Base-by-base conservation (phyloP, 495 filamentous ascomycete species). In the Lasiosphaeria ovina region DNA sequence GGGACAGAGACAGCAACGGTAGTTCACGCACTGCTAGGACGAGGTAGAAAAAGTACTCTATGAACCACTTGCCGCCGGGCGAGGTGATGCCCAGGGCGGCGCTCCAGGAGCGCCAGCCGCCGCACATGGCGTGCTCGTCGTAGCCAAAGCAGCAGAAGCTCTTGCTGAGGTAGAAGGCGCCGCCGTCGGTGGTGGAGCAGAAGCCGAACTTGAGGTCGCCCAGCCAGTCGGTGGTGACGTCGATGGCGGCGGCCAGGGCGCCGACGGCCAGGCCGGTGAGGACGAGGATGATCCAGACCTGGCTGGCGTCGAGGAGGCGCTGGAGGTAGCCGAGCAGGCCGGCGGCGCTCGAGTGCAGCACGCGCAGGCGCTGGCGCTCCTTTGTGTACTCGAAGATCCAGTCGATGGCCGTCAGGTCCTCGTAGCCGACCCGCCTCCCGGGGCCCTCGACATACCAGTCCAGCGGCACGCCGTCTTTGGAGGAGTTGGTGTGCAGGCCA, bases 321-420 rank as follows among this genome's bases (percentile, higher is more conserved):
- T 82, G 84, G 35, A 84, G 63, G 69, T 93, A 86, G 32, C 92
- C 92, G 24, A 93, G 61, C 12, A 96, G 57, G 3, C 91, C 89
- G 34, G 85, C 83, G 8, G 88, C 81, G 61, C 79, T 86, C 3
- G 87, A 85, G 54, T 84, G 87, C 9, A 98, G 78, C 14, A 89
- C 78, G 8, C 91, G 82, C 63, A 94, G 83, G 47, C 94, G 84
- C 72, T 96, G 91, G 16, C 94, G 83, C 74, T 98, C 94, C 73
- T 97, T 97, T 32, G 92, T 94, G 71, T 98, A 96, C 74, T 98
- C 94, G 69, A 96, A 98, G 66, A 97, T 98, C 94, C 94, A 98
- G 77, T 98, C 94, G 72, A 98, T 98, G 12, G 95, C 94, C 12
- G 95, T 97, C 68, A 97, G 81, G 76, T 98, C 90, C 65, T 96